Conservation (phyloP, 495 filamentous ascomycete genomes). For the Ramalina intermedia region DNA sequence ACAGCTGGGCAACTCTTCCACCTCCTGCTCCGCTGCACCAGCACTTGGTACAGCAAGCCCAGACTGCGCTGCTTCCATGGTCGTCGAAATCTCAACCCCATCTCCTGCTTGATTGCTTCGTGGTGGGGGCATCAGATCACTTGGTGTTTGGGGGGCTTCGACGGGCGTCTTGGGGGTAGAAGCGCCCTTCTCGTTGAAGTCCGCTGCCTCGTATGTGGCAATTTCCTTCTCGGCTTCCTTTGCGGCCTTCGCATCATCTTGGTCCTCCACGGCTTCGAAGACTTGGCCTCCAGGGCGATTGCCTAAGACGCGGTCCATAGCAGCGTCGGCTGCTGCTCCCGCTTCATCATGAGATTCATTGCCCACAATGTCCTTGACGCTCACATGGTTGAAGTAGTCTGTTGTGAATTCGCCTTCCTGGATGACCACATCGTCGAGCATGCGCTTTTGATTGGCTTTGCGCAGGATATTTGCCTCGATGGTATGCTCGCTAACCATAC, state of each 20-base stretch:
- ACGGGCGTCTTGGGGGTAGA: constrained; percentile 20
- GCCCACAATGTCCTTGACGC: constrained; percentile 52
- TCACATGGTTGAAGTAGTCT: constrained; percentile 83
- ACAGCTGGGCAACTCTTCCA: constrained; percentile 18
- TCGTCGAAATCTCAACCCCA: constrained; percentile 31
- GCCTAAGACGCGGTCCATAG: constrained; percentile 78
- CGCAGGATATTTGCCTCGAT: constrained; percentile 98
- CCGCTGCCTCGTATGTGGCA: constrained; percentile 68
- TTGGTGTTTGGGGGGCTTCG: constrained; percentile 23
- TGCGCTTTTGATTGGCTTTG: constrained; percentile 91
- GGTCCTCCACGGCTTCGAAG: constrained; percentile 80
- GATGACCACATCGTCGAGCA: constrained; percentile 96
- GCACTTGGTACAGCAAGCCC: constrained; percentile 10
- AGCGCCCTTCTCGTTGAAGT: constrained; percentile 66
- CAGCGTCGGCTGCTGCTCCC: constrained; percentile 48
- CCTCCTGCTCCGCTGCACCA: constrained; percentile 22
- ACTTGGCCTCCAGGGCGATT: constrained; percentile 42
- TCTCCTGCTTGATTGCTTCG: constrained; percentile 22
- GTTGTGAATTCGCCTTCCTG: constrained; percentile 98
- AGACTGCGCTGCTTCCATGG: constrained; percentile 27
- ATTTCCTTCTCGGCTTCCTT: constrained; percentile 80
- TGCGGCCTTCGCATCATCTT: constrained; percentile 80
- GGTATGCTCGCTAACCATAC: constrained; percentile 91
- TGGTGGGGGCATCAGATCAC: constrained; percentile 15
- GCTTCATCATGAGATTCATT: constrained; percentile 39